Percentiles rank a stretch among this genome's conserved stretches.
Evolutionary conservation across 2,329 filamentous ascomycete species (phyloP).

Genomic region (Pseudocercospora vitis): DNA sequence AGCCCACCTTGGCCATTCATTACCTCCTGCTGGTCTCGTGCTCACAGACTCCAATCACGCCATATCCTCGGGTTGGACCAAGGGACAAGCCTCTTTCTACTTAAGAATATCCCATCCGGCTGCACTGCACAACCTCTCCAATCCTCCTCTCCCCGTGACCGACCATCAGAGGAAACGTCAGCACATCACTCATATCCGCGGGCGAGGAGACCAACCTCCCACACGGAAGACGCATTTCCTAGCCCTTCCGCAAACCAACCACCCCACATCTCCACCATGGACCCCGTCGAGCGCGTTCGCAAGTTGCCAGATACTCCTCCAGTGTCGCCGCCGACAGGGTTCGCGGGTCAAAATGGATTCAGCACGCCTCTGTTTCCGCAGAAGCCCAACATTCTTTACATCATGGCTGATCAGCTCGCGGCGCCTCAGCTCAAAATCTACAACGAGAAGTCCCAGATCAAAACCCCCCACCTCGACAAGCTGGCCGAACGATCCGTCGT

Average conservation of each 20-base stretch:
- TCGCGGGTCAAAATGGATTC: conserved; percentile 42
- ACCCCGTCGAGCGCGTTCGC: conserved; percentile 33
- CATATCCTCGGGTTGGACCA: background rate
- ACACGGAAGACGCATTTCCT: background rate
- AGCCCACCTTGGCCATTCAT: conserved; percentile 1
- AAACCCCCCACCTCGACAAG: conserved; percentile 84
- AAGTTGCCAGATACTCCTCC: conserved; percentile 39
- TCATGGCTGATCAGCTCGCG: conserved; percentile 95
- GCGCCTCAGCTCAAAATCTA: conserved; percentile 90
- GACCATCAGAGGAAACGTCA: too few species aligned
- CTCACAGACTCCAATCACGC: conserved; percentile 5
- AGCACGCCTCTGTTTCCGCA: conserved; percentile 41
- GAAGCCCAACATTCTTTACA: conserved; percentile 80
- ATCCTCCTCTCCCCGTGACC: too few species aligned
- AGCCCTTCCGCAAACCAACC: background rate
- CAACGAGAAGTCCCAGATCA: conserved; percentile 83
- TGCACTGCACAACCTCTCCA: too few species aligned
- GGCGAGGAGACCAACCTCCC: background rate
- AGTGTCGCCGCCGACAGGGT: conserved; percentile 40
- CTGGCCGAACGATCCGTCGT: conserved; percentile 80
- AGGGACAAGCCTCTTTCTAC: background rate
- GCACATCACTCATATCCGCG: background rate
- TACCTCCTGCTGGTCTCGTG: conserved; percentile 6
- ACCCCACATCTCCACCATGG: conserved; percentile 7
- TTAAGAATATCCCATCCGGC: background rate